Base-by-base conservation (phyloP, 352 stramenopile species). In the Phytophthora rubi region DNA sequence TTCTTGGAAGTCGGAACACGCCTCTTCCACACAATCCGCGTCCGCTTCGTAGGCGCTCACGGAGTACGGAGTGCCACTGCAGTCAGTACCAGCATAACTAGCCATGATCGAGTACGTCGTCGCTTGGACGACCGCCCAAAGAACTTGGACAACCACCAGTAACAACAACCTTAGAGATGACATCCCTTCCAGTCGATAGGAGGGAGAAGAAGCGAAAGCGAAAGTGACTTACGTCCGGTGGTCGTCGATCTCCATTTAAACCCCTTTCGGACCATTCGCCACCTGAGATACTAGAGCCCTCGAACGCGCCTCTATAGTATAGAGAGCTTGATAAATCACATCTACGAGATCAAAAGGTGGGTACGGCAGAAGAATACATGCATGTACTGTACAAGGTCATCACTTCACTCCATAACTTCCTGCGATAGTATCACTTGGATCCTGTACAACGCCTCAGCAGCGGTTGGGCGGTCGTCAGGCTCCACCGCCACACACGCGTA, bases 381-480 rank as follows among this genome's bases (percentile, higher is more conserved):
- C 2, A 26, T 2, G 2, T 2, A n/a, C n/a, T n/a, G 26, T 30
- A 30, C 26, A 30, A 30, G 26, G 26, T 30, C 26, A 30, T 30
- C 26, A 30, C 26, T 30, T 30, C 26, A 48, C 15, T 21, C 4
- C 6, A 15, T n/a, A 48, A 21, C 12, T 21, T 48, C 39, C 39
- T 21, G 39, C 15, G 39, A n/a, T 21, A 48, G 8, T 10, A 48
- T 21, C 7, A 21, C 39, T 9, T 48, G 39, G 15, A 48, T n/a
- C 16, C 15, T 48, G 37, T 65, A 70, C 42, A 79, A 37, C 23
- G 69, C 48, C 26, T 79, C 56, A 26, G 67, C 67, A 12, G 71
- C 62, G 4, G 32, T 73, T 16, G 71, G 67, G 0, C 67, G 47
- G 3, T 59, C 48, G 0, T 33, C 32, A 9, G 62, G 58, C 13